These are phyloP conservation scores for Neopestalotiopsis sp. DNA, from an alignment of 2,329 filamentous ascomycete genomes.

Conservation along the genomic window DNA sequence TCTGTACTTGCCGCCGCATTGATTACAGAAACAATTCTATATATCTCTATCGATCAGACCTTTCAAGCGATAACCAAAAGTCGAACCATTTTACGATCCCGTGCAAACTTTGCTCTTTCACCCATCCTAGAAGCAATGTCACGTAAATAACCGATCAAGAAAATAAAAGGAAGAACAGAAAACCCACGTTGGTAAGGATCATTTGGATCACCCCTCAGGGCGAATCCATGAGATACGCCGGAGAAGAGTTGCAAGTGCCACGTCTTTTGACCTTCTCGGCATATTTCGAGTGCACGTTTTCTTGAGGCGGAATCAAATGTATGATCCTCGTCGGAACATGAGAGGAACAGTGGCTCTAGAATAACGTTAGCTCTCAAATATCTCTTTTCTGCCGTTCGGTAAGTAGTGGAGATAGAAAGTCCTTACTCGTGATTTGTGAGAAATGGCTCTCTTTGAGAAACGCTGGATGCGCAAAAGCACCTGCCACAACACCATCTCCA, in stretches of 20 bases:
- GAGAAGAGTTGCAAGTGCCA: conserved; percentile 70
- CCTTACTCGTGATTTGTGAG: not conserved
- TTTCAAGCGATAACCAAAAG: conserved; percentile 28
- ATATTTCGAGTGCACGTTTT: conserved; percentile 46
- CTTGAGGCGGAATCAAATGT: conserved; percentile 43
- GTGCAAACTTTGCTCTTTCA: conserved; percentile 35
- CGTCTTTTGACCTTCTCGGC: conserved; percentile 44
- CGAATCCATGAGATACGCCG: conserved; percentile 67
- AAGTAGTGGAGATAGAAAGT: too few relatives aligned
- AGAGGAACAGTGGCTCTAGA: conserved; percentile 49
- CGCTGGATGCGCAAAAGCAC: conserved; percentile 57
- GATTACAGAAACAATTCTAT: too few relatives aligned
- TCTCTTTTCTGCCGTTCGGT: too few relatives aligned
- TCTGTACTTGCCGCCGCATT: too few relatives aligned
- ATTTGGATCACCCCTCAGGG: conserved; percentile 58
- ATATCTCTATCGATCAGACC: too few relatives aligned
- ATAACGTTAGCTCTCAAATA: not conserved
- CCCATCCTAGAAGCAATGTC: conserved; percentile 30
- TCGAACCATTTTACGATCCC: conserved; percentile 35
- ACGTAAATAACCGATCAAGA: too few relatives aligned
- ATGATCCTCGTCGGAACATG: conserved; percentile 50
- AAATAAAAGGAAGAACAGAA: too few relatives aligned
- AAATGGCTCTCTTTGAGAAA: too few relatives aligned
- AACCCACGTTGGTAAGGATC: conserved; percentile 44
- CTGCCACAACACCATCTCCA: conserved; percentile 36